Percentiles rank a stretch among this genome's conserved stretches.
These are phyloP conservation scores for Camelina sativa DNA, from an alignment of 345 rosid genomes.

Conservation along the genomic window DNA sequence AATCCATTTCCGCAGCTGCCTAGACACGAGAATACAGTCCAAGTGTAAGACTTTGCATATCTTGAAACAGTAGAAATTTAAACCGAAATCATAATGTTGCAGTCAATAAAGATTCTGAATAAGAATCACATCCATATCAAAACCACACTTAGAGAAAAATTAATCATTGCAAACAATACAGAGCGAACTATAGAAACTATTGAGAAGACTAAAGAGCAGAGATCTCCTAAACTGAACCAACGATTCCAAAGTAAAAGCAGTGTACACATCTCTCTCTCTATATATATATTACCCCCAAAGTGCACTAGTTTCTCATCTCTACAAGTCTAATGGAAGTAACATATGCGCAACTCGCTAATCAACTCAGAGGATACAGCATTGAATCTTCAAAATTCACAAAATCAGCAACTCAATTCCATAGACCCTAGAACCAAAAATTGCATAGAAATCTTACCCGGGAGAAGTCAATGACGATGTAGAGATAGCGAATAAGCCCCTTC, in stretches of 20 bases:
- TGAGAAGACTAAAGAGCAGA: slow-evolving; percentile 19
- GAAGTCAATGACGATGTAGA: slow-evolving; percentile 83
- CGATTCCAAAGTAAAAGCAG: background rate
- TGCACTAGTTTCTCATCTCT: background rate
- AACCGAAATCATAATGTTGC: slow-evolving; percentile 12
- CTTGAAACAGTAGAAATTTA: background rate
- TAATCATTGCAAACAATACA: slow-evolving; percentile 16
- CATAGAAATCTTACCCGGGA: slow-evolving; percentile 56
- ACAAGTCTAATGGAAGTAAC: background rate
- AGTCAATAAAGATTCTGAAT: background rate
- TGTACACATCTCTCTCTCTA: background rate
- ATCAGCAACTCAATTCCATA: background rate
- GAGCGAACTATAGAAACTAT: background rate
- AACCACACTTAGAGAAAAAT: slow-evolving; percentile 16
- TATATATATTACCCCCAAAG: background rate
- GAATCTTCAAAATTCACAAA: background rate
- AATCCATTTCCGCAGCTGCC: slow-evolving; percentile 89
- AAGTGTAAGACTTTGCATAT: slow-evolving; percentile 15
- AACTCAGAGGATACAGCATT: slow-evolving; percentile 16
- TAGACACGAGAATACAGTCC: slow-evolving; percentile 41
- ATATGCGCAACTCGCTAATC: background rate
- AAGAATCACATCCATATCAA: slow-evolving; percentile 5
- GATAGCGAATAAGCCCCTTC: slow-evolving; percentile 92
- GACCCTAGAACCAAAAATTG: slow-evolving; percentile 12
- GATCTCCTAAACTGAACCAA: background rate